Conservation (phyloP, 306 rosid species). For the Trichosanthes cucumerina region DNA sequence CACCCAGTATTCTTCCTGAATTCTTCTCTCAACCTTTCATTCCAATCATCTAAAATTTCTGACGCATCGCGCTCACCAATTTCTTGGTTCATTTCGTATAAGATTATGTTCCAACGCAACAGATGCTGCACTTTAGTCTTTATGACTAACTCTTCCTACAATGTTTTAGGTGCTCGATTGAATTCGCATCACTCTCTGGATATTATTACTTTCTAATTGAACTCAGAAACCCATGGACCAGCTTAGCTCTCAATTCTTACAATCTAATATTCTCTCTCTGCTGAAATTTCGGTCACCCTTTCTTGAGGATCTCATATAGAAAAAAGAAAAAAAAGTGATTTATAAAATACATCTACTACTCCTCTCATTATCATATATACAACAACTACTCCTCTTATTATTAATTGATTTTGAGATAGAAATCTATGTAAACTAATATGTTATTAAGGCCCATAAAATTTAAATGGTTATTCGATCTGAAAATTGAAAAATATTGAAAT, state of each 20-base stretch:
- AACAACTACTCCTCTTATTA: no score
- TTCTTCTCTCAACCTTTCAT: background rate
- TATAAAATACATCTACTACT: no score
- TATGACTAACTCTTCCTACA: background rate
- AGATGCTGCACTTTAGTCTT: background rate
- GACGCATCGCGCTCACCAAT: background rate
- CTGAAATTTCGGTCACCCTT: slow-evolving; percentile 13
- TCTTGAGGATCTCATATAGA: no score
- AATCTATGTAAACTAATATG: no score
- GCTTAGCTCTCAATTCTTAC: background rate
- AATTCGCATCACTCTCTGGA: no score
- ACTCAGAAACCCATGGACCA: background rate
- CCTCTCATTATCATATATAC: no score
- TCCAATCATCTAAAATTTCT: background rate
- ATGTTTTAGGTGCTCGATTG: background rate
- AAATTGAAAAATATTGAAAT: no score
- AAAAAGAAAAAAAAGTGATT: no score
- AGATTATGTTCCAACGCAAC: background rate
- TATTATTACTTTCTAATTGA: background rate
- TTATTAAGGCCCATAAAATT: no score
- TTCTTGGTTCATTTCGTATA: background rate
- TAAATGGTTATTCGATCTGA: no score
- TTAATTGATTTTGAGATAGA: no score
- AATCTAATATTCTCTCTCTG: background rate
- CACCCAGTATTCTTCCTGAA: slow-evolving; percentile 1